Conservation (phyloP, 106 monocot species). For the Ottelia alismoides region DNA sequence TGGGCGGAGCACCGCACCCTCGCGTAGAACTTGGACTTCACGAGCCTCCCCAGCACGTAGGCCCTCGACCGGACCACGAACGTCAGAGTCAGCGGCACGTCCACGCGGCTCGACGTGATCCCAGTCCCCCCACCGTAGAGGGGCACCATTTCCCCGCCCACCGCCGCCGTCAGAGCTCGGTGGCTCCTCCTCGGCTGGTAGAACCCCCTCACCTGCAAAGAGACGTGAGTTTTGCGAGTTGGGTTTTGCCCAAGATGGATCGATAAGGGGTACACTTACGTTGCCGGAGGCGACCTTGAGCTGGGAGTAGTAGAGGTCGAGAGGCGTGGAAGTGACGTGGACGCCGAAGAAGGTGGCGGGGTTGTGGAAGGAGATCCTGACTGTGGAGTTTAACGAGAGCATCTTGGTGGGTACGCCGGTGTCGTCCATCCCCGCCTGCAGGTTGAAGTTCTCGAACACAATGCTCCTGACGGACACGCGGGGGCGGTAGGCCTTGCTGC, state of each 20-base stretch:
- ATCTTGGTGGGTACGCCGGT: constrained; percentile 86
- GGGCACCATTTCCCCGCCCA: constrained; percentile 44
- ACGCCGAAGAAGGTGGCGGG: constrained; percentile 90
- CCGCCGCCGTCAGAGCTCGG: constrained; percentile 26
- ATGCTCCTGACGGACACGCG: constrained; percentile 53
- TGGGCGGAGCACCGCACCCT: constrained; percentile 37
- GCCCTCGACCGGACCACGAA: constrained; percentile 58
- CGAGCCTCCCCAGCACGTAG: constrained; percentile 56
- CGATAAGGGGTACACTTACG: constrained; percentile 15
- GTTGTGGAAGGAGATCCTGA: constrained; percentile 62
- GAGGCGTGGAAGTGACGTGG: constrained; percentile 69
- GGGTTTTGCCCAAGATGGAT: not conserved
- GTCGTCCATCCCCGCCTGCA: constrained; percentile 78
- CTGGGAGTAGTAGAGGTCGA: constrained; percentile 48
- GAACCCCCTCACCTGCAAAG: constrained; percentile 60
- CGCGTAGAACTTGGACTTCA: constrained; percentile 70
- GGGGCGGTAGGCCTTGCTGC: constrained; percentile 67
- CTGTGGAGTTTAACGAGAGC: constrained; percentile 73
- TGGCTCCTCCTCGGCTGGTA: constrained; percentile 65
- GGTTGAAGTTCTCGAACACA: constrained; percentile 65
- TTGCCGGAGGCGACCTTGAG: constrained; percentile 64
- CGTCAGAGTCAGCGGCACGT: constrained; percentile 37
- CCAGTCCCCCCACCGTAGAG: constrained; percentile 74
- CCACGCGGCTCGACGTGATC: constrained; percentile 34
- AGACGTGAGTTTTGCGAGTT: not conserved